Evolutionary conservation across 2,329 filamentous ascomycete species (phyloP).

Genomic region (Aschersonia sp.): DNA sequence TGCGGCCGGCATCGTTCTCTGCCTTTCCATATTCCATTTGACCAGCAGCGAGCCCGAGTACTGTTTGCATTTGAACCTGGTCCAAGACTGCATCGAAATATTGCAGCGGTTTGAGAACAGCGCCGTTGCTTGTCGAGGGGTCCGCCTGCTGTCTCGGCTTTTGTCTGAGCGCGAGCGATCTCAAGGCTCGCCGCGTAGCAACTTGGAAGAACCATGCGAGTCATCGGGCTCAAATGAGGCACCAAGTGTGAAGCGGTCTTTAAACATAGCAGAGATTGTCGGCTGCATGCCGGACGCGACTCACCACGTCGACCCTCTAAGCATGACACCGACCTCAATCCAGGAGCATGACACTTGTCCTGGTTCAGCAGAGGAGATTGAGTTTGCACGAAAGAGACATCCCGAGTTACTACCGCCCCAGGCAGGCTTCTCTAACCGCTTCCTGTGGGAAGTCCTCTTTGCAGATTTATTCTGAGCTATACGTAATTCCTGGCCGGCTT

Average conservation of each 20-base stretch:
- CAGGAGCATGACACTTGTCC: neutral
- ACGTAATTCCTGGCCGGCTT: neutral
- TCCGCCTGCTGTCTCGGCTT: neutral
- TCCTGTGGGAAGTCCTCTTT: neutral
- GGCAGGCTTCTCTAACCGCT: neutral
- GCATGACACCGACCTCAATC: neutral
- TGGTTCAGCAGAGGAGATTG: neutral
- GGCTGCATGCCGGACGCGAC: too few relatives aligned
- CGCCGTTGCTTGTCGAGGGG: neutral
- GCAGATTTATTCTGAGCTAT: neutral
- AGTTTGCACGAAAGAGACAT: neutral
- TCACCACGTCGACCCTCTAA: too few relatives aligned
- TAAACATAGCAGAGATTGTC: neutral
- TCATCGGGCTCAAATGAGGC: neutral
- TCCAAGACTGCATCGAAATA: neutral
- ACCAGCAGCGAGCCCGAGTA: neutral
- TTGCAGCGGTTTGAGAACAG: neutral
- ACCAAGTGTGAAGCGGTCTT: neutral
- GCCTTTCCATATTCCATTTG: constrained; percentile 15
- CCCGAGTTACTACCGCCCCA: neutral
- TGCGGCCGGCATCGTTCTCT: constrained; percentile 13
- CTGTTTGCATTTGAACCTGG: neutral
- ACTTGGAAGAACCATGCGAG: neutral
- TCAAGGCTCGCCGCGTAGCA: neutral
- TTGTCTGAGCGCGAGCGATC: neutral